Evolutionary conservation across 768 basidiomycete genomes (phyloP), one percentile per base, ranked within the genome.

Genomic region (Phallus indusiatus): DNA sequence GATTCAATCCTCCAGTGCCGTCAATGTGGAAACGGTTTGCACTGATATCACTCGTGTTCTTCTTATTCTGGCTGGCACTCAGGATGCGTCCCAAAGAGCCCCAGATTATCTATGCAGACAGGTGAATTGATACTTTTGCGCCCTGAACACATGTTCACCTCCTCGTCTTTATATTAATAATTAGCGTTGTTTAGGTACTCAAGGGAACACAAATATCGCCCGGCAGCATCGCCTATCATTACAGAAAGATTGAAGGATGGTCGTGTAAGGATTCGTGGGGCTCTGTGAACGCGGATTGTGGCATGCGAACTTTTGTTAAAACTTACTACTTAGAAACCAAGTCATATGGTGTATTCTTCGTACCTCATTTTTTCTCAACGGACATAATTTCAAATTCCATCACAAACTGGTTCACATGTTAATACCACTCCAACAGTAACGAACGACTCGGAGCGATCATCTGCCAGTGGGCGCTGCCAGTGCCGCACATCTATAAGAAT

Each of bases 201-300:
- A 12, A 84, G 86, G 61, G 85, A 90, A 65, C 81, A 80, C 74
- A 90, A 85, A 70, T 92, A 80, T 68, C 76, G 90, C 21, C 90
- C 91, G 0, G 90, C 91, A 11, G 89, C 90, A 6, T 90, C 87
- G 61, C 90, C 91, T 11, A 74, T 93, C 47, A 78, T 93, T 63
- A 91, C 87, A 0, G 88, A 92, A 67, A 78, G 74, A 18, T 72
- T 93, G 61, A 81, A 81, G 62, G 88, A 89, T 62, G 90, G 90
- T 0, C 76, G 81, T 4, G 70, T 81, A 8, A 76, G 83, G 9
- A 65, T 94, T 42, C 74, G 89, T n/a, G 91, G 91, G 0, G 90
- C 86, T 42, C 42, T 42, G n/a, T 42, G n/a, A 42, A 42, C 12
- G 12, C 9, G 42, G 42, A 42, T n/a, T 42, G n/a, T 42, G 12